Base-by-base conservation (phyloP, 148 eudicot species). In the Rhododendron williamsianum region DNA sequence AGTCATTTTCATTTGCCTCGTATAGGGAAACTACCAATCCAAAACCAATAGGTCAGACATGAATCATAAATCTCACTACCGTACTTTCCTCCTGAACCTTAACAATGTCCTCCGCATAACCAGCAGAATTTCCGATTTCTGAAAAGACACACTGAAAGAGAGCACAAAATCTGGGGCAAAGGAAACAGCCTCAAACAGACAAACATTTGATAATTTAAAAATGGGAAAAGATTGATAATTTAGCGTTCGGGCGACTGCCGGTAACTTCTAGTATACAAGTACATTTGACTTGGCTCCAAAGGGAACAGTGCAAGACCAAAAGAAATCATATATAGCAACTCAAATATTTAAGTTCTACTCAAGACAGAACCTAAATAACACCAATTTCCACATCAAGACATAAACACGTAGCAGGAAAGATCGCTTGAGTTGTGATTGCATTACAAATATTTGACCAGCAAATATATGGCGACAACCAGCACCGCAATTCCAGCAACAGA, bases 391-490 rank as follows among this genome's bases (percentile, higher is more conserved):
- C 8, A 58, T 73, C 65, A 51, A 33, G 73, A 60, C 86, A 43
- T 16, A 27, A 43, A 60, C 18, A 33, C 49, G 36, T 1, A 27
- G 13, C 38, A 2, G 33, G 35, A 30, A 71, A 71, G 19, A 72
- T 35, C 45, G 49, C 12, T 5, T 48, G 43, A 3, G 4, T 76
- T 9, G 46, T 60, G 35, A 5, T 45, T 71, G 30, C 18, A 84
- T 89, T 89, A 95, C 87, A 95, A 87, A 86, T 93, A 95, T 86
- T 95, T 95, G 85, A 95, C 82, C 88, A 95, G 89, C 86, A 91
- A 77, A 58, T 89, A 90, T 84, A 90, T 91, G 72, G 87, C 89
- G 6, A 89, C 87, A 69, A 93, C 52, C 83, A 93, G 87, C 74
- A 86, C 84, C 51, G 91, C 89, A 82, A 95, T 90, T 81, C 95